Conservation (phyloP, 2,329 filamentous ascomycete genomes). For the Lasiodiplodia gonubiensis region DNA sequence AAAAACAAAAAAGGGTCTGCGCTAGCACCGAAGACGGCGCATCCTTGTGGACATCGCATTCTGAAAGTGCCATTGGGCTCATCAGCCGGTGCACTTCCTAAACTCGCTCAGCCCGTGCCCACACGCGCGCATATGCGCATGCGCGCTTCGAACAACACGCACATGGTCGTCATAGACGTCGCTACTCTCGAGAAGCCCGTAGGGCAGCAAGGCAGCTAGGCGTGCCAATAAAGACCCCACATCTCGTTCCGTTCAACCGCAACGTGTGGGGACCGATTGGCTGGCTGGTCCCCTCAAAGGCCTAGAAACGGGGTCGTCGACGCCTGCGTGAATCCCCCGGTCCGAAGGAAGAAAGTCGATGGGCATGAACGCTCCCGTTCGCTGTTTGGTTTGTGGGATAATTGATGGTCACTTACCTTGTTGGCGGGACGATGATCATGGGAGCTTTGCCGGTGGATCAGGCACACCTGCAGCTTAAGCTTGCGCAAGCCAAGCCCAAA, state of each 20-base stretch:
- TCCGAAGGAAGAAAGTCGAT: constrained; percentile 15
- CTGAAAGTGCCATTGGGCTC: background rate
- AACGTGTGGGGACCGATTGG: background rate
- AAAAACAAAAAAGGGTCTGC: background rate
- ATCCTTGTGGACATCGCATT: background rate
- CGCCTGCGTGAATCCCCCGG: constrained; percentile 1
- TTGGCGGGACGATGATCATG: background rate
- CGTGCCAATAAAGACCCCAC: constrained; percentile 4
- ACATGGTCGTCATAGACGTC: background rate
- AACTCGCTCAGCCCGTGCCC: background rate
- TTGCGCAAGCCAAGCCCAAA: background rate
- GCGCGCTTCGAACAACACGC: background rate
- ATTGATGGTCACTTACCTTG: too few relatives aligned
- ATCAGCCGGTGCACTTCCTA: background rate
- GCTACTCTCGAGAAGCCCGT: background rate
- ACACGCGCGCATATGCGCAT: background rate
- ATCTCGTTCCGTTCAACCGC: background rate
- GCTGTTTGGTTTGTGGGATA: background rate
- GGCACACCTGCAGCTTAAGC: constrained; percentile 9
- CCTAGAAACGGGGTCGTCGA: background rate
- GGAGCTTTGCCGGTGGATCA: background rate
- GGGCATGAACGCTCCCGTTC: background rate
- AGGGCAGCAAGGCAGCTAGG: constrained; percentile 1
- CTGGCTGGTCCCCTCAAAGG: background rate
- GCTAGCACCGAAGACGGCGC: background rate